Base-by-base conservation (phyloP, 495 filamentous ascomycete species). In the Aspergillus bertholletiae region DNA sequence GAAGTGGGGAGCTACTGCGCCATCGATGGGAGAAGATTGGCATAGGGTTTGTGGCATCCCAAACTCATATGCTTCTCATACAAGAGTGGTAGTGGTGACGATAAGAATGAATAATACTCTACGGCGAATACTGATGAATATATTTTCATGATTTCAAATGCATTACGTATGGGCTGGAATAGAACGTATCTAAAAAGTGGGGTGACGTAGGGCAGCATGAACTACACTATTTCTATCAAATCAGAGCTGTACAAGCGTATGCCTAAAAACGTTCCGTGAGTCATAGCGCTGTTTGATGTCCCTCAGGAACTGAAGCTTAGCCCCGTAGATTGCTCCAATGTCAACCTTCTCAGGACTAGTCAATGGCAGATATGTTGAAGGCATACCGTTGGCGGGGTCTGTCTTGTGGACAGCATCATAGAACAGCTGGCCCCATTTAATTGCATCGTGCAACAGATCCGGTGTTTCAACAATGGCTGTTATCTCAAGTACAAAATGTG, bases 401-500 rank as follows among this genome's bases (percentile, higher is more conserved):
- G 52, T 61, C 17, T 60, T 20, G 24, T 40, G n/a, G 7, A 71
- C 15, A 0, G 58, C 65, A 1, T 60, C 50, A 2, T 34, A n/a
- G 22, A 63, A 18, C 20, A 48, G 22, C 8, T 7, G 20, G 0
- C 60, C 73, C 74, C 73, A 75, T 8, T 50, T n/a, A 44, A 61
- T 45, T 5, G 55, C 44, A 13, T 45, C 46, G 9, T 46, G 55
- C 17, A 28, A 20, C 3, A 23, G 40, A 22, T 57, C 53, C 22
- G 28, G 13, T 15, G 13, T 30, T 7, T 21, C 49, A 7, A 30
- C 49, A 34, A 40, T 60, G 0, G 52, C 64, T 28, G 72, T 27
- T 24, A 74, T 59, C 60, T 75, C 74, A 0, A 74, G 18, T 67
- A 74, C 64, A 51, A 65, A 70, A 58, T 77, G 74, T 15, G 65